These are phyloP conservation scores for Cryptosporidium ubiquitum DNA, from an alignment of 169 alveolate species.

Conservation along the genomic window DNA sequence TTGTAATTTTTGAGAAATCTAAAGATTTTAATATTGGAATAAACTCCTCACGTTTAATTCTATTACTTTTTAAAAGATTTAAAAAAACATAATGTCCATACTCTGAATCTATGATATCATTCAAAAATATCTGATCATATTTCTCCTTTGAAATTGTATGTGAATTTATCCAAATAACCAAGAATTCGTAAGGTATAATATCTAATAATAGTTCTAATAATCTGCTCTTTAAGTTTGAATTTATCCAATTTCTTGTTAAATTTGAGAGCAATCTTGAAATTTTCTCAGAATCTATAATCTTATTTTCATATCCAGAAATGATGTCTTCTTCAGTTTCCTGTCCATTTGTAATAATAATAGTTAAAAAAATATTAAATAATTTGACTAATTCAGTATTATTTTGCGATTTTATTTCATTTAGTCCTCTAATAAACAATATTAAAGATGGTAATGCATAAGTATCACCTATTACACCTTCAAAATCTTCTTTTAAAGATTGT, in stretches of 20 bases:
- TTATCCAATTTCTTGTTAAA: constrained; percentile 27
- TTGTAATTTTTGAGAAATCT: constrained; percentile 25
- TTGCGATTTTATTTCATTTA: neutral
- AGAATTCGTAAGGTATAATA: constrained; percentile 20
- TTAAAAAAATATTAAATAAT: neutral
- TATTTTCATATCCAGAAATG: constrained; percentile 1
- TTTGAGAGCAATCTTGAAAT: constrained; percentile 34
- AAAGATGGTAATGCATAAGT: constrained; percentile 56
- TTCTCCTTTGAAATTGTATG: neutral
- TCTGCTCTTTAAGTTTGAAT: constrained; percentile 31
- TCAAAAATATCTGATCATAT: neutral
- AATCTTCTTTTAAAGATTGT: constrained; percentile 11
- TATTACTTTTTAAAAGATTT: constrained; percentile 30
- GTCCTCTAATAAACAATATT: neutral
- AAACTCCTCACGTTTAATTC: constrained; percentile 31
- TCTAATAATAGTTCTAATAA: constrained; percentile 29
- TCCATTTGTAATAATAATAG: constrained; percentile 41
- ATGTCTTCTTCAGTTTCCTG: constrained; percentile 39
- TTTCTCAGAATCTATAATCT: constrained; percentile 11
- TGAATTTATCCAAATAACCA: constrained; percentile 32
- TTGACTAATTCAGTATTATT: neutral
- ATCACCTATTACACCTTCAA: constrained; percentile 56
- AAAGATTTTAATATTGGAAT: constrained; percentile 15
- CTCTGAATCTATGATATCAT: constrained; percentile 21
- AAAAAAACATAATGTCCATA: constrained; percentile 51